Base-by-base conservation (phyloP, 176 grass and related monocot species). In the Bothriochloa decipiens region DNA sequence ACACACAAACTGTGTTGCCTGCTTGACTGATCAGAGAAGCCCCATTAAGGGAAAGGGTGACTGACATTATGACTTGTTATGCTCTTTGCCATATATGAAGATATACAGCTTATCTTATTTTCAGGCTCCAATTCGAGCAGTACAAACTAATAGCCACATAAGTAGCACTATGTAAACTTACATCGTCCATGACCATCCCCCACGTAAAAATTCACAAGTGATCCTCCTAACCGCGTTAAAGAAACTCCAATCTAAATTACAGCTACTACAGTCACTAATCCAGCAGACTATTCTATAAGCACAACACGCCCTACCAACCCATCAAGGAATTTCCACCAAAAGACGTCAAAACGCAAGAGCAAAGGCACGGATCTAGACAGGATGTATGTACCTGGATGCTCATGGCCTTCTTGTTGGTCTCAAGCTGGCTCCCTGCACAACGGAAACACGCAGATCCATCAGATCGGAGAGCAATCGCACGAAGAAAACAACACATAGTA, bases 351-450 rank as follows among this genome's bases (percentile, higher is more conserved):
- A 36, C 26, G 84, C 11, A 53, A 22, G 69, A n/a, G 8, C 36
- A 73, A 53, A 39, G 8, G 18, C n/a, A 27, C 23, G 43, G 68
- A 81, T 81, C 64, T 60, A 50, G 41, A 47, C 29, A 27, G 25
- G 36, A 29, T 42, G 39, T 40, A 8, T 47, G 46, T 84, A 93
- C 91, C 91, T 90, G 85, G 73, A 93, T 90, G 69, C 15, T 85
- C 91, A 93, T 93, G 47, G 91, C 91, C 68, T 93, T 93, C 82
- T 93, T 93, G 81, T 93, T 93, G 68, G 82, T 66, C 45, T 90
- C 91, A 70, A 93, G 88, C 79, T 93, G 88, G 29, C 88, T 93
- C 65, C 81, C 91, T 90, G 67, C 75, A 65, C 9, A 53, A 36
- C 0, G 37, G 2, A 37, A 85, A 65, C 53, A 53, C 37, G 33